Evolutionary conservation across 139 green algal species (phyloP), one percentile per base, ranked within the genome.

Genomic region (Closterium sp.): DNA sequence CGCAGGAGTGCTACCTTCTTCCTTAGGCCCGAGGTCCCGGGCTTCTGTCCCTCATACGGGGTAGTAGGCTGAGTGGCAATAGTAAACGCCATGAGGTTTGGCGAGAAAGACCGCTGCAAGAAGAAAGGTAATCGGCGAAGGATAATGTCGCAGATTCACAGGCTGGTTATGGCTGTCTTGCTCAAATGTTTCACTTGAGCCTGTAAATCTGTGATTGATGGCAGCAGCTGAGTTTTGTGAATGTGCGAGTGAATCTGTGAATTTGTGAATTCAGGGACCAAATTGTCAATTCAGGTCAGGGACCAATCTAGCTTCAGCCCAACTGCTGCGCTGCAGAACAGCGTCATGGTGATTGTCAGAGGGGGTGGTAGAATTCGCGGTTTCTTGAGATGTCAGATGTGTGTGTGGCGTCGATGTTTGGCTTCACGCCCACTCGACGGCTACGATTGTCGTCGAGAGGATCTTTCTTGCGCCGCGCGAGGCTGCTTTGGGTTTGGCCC

Each of bases 11-110:
- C 28, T 50, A 94, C 92, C 95, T 99, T 98, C 97, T 99, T 99
- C 86, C 98, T 96, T 31, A 99, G 96, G 22, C 98, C 98, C 7
- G 94, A 97, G 38, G 98, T 99, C 70, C 98, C 98, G 1, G 98
- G 98, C 96, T 99, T 99, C 95, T 99, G 98, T 31, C 98, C 98
- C 31, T 99, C 97, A 91, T 97, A 98, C 24, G 98, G 97, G 95
- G 98, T 97, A 79, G 98, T 99, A 31, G 29, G 21, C 19, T 87
- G 31, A 31, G 86, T 87, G 27, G 17, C 50, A 24, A 94, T 91
- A 7, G 30, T 91, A 38, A 94, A 94, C 24, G 70, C 42, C n/a
- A 91, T 91, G 38, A 79, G 1, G 62, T 13, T 27, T 6, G 62
- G 62, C 17, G 17, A 79, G 62, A 79, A 79, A 79, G 62, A 79